Evolutionary conservation across 169 alveolate genomes (phyloP).

Genomic region (Theileria luwenshuni): DNA sequence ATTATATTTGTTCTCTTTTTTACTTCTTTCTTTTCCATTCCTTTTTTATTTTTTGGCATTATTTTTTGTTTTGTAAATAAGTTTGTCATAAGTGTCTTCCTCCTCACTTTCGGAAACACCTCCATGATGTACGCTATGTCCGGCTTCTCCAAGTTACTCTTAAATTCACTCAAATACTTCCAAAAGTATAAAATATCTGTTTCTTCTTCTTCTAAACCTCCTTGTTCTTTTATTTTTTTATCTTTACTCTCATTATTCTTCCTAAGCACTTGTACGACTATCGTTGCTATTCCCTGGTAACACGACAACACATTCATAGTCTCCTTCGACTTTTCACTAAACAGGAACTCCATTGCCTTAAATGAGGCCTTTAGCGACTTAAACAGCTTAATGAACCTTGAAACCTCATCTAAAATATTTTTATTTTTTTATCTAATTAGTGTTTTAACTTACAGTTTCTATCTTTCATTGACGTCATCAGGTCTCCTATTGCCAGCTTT

Average conservation of each 20-base stretch:
- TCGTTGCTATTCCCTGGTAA: slow-evolving; percentile 9
- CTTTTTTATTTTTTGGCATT: neutral
- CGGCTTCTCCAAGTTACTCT: slow-evolving; percentile 3
- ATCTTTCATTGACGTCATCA: slow-evolving; percentile 9
- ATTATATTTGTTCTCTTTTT: too few species aligned
- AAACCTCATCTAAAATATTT: neutral
- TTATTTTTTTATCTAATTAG: neutral
- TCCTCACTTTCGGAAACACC: slow-evolving; percentile 1
- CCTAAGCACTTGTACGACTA: neutral
- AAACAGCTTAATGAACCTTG: slow-evolving; percentile 7
- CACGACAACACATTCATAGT: slow-evolving; percentile 7
- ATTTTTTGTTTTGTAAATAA: neutral
- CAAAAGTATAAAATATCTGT: neutral
- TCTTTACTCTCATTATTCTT: neutral
- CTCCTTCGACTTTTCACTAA: slow-evolving; percentile 9
- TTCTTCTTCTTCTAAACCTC: neutral
- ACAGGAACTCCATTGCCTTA: slow-evolving; percentile 21
- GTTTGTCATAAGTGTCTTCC: slow-evolving; percentile 4
- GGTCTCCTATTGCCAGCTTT: slow-evolving; percentile 20
- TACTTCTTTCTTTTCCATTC: neutral
- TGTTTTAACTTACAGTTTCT: neutral
- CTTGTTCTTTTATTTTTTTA: neutral
- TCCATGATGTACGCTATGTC: slow-evolving; percentile 7
- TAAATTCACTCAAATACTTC: slow-evolving; percentile 11
- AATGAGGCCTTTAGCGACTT: slow-evolving; percentile 16